A percentile compares a stretch with the other conserved stretches of the same genome.
Conservation (phyloP, 2,329 filamentous ascomycete genomes). For the Apiospora koreana region DNA sequence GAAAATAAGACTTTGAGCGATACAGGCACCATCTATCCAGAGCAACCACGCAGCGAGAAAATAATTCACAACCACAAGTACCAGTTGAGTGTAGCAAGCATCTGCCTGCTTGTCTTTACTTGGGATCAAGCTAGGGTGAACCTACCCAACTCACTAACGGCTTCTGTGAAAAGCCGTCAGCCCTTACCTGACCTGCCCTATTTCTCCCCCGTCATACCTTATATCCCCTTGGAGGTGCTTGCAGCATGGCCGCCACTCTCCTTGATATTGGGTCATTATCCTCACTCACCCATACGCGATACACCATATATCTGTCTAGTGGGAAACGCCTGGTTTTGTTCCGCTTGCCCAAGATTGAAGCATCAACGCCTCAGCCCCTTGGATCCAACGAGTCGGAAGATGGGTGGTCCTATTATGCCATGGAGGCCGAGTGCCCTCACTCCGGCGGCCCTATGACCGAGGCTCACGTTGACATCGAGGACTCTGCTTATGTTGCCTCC, state of each 20-base stretch:
- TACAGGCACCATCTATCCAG: neutral
- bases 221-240: neutral
- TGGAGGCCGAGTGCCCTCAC: constrained; percentile 49
- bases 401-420: constrained; percentile 48
- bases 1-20: neutral
- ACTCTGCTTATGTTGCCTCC: constrained; percentile 46
- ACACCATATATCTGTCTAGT: constrained; percentile 43
- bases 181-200: too few relatives aligned
- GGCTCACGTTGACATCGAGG: constrained; percentile 47
- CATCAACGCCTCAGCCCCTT: constrained; percentile 20
- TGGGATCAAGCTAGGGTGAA: neutral
- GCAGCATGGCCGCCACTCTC: constrained; percentile 28
- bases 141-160: neutral
- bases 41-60: neutral
- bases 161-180: neutral
- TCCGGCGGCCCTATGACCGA: constrained; percentile 47
- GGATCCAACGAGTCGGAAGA: constrained; percentile 32
- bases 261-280: constrained; percentile 32
- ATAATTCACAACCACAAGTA: too few relatives aligned
- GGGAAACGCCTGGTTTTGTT: constrained; percentile 47
- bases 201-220: neutral
- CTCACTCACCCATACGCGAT: constrained; percentile 39
- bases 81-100: neutral
- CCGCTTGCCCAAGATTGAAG: constrained; percentile 42
- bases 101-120: neutral